These are phyloP conservation scores for Lasiodiplodia citricola DNA, from an alignment of 2,329 filamentous ascomycete genomes.

Conservation along the genomic window DNA sequence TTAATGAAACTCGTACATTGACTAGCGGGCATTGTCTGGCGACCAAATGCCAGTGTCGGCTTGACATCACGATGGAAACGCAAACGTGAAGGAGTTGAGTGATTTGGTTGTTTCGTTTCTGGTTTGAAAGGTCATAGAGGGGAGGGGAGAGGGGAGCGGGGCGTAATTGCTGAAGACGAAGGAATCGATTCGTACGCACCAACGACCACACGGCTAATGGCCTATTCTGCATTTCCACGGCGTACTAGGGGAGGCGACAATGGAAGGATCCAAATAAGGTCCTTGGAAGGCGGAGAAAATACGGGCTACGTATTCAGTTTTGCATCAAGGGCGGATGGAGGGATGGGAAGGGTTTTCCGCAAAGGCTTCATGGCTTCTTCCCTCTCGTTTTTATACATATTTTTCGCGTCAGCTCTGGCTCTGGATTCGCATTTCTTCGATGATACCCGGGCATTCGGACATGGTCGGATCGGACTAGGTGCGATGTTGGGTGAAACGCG, in stretches of 20 bases:
- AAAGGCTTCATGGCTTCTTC: background rate
- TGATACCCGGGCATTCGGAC: constrained; percentile 22
- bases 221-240: constrained; percentile 20
- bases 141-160: background rate
- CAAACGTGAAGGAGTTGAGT: constrained; percentile 19
- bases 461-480: constrained; percentile 14
- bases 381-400: background rate
- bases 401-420: background rate
- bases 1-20: constrained; percentile 2
- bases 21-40: constrained; percentile 5
- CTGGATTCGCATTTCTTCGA: constrained; percentile 4
- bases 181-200: constrained; percentile 9
- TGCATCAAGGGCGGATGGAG: background rate
- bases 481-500: constrained; percentile 18
- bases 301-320: background rate
- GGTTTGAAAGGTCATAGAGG: constrained; percentile 5
- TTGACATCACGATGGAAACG: constrained; percentile 15
- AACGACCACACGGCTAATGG: constrained; percentile 10
- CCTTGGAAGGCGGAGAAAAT: background rate
- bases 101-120: constrained; percentile 6
- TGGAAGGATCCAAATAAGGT: constrained; percentile 2
- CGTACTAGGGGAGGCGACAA: constrained; percentile 2
- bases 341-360: background rate
- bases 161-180: background rate
- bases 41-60: background rate